Evolutionary conservation across 257 asterid species (phyloP).

Genomic region (Forsythia viridissima): DNA sequence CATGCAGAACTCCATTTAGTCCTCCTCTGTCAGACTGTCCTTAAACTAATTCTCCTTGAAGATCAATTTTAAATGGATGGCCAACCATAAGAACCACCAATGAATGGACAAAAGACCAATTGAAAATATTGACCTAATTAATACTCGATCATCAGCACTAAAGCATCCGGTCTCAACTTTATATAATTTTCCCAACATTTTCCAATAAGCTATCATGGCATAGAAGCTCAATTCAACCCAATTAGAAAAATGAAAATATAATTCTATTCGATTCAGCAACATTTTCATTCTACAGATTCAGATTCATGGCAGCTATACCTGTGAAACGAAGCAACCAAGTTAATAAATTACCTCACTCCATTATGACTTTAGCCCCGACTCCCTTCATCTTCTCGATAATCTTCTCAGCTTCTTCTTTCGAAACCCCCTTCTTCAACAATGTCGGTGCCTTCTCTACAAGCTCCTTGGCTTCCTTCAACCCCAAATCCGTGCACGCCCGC

Average conservation of each 20-base stretch:
- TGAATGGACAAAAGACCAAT: background rate
- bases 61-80: background rate
- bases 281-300: background rate
- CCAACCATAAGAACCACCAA: background rate
- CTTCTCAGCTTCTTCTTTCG: conserved; percentile 88
- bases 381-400: conserved; percentile 81
- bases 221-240: background rate
- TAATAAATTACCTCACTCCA: conserved; percentile 72
- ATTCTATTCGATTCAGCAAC: conserved; percentile 1
- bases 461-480: conserved; percentile 94
- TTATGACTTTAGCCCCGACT: conserved; percentile 72
- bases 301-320: conserved; percentile 3
- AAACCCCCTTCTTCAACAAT: conserved; percentile 88
- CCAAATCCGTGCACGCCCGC: conserved; percentile 78
- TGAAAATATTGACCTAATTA: background rate
- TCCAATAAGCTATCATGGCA: conserved; percentile 6
- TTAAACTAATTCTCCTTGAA: background rate
- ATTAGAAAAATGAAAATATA: background rate
- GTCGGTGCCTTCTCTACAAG: conserved; percentile 95
- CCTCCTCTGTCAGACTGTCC: too few relatives aligned
- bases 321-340: conserved; percentile 1
- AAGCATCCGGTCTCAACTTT: background rate
- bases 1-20: too few relatives aligned
- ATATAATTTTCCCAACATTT: background rate
- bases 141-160: background rate